Evolutionary conservation across 345 rosid species (phyloP), one percentile per base, ranked within the genome.

Genomic region (Euphorbia peplus): DNA sequence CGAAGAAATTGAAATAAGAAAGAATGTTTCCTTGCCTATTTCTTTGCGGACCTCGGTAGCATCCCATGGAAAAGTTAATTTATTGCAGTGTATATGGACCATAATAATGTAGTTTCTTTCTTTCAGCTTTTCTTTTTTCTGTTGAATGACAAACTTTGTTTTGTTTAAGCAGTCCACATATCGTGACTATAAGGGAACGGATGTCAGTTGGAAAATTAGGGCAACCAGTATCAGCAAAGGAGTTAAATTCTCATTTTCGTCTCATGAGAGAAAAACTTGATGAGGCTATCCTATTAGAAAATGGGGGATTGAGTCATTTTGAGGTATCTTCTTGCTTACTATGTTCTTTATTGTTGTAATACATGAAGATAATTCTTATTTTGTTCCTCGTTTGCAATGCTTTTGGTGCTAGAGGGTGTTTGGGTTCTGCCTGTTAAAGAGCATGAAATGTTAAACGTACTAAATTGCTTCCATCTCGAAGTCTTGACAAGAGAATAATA

Each of bases 241-340:
- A 77, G 25, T 77, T 95, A 53, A 83, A 83, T 79, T 52, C 75
- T 75, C 84, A 83, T 63, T 95, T 95, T 70, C 83, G 54, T 62
- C 72, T 63, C 65, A 80, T 89, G 16, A 89, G 75, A 68, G 79
- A 65, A 19, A 79, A 72, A 41, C 85, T 95, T 11, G 90, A 89
- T 1, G 84, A 86, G 72, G 85, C 95, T 8, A 64, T 91, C 29
- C 68, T 67, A 18, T 66, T 66, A 12, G 97, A 95, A 69, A 79
- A 82, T 76, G 92, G 91, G 51, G 61, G 74, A 42, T 78, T 95
- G 74, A 85, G 88, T 80, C 99, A 95, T 85, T 95, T 95, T 70
- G 97, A 91, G 96, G 97, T 91, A 70, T 69, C n/a, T 16, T 44
- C 8, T 13, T 26, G 21, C 51, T 5, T 57, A 12, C 16, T 52